Percentiles rank a stretch among this genome's conserved stretches.
These are phyloP conservation scores for Citrullus colocynthis DNA, from an alignment of 306 rosid species.

Conservation along the genomic window DNA sequence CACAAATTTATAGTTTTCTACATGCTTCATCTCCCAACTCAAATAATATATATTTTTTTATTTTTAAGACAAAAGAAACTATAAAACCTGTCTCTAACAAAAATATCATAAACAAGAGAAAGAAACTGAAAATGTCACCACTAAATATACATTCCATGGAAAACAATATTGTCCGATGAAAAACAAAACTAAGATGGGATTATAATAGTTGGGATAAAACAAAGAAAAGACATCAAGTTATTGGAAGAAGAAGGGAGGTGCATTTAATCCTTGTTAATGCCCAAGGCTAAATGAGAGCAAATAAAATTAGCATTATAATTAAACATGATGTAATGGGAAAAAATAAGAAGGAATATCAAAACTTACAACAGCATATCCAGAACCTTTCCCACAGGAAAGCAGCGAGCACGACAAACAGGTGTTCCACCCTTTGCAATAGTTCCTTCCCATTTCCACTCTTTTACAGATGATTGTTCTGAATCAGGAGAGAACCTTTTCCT, in stretches of 20 bases:
- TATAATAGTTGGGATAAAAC: background rate
- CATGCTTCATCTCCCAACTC: background rate
- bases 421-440: slow-evolving; percentile 98
- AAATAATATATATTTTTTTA: background rate
- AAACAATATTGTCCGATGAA: background rate
- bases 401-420: slow-evolving; percentile 90
- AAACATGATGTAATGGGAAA: background rate
- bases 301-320: background rate
- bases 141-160: background rate
- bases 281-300: background rate
- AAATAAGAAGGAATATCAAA: background rate
- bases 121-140: background rate
- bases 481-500: slow-evolving; percentile 61
- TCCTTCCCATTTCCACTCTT: slow-evolving; percentile 98
- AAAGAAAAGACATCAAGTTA: background rate
- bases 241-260: background rate
- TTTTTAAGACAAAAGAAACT: background rate
- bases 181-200: background rate
- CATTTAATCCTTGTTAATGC: background rate
- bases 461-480: slow-evolving; percentile 38
- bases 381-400: slow-evolving; percentile 92
- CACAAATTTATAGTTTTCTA: background rate
- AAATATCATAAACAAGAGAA: background rate
- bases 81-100: background rate
- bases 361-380: slow-evolving; percentile 79